A percentile compares a stretch with the other conserved stretches of the same genome.
Conservation (phyloP, 345 rosid species). For the Populus euphratica region DNA sequence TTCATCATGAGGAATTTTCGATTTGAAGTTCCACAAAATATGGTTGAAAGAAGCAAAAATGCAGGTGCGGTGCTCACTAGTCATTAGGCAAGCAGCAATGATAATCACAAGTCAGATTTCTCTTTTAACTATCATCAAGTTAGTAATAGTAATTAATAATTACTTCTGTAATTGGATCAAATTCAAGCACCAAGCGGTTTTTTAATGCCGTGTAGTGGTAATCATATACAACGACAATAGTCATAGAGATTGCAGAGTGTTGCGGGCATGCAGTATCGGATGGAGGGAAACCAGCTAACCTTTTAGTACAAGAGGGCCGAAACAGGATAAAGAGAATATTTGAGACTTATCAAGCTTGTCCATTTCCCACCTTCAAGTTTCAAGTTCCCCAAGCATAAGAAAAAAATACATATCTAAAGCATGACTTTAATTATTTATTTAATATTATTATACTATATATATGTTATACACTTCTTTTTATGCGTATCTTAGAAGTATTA, state of each 20-base stretch:
- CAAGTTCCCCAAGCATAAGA: slow-evolving; percentile 5
- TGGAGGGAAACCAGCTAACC: background rate
- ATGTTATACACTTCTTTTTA: background rate
- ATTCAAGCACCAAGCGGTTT: background rate
- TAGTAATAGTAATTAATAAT: background rate
- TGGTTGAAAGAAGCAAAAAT: background rate
- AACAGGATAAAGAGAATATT: slow-evolving; percentile 24
- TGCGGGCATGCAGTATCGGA: background rate
- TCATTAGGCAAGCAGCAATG: background rate
- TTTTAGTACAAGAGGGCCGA: background rate
- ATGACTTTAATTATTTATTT: background rate
- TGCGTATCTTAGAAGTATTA: background rate
- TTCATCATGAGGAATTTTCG: background rate
- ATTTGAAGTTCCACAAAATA: background rate
- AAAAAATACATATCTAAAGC: background rate
- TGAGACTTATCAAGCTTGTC: slow-evolving; percentile 13
- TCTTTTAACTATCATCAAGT: background rate
- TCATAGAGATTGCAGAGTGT: background rate
- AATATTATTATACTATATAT: background rate
- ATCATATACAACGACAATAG: background rate
- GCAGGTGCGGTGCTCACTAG: background rate
- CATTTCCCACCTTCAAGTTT: slow-evolving; percentile 6
- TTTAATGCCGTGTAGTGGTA: background rate
- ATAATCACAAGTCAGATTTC: background rate
- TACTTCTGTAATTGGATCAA: background rate